Base-by-base conservation (phyloP, 129 eudicot species). In the Cynara cardunculus region DNA sequence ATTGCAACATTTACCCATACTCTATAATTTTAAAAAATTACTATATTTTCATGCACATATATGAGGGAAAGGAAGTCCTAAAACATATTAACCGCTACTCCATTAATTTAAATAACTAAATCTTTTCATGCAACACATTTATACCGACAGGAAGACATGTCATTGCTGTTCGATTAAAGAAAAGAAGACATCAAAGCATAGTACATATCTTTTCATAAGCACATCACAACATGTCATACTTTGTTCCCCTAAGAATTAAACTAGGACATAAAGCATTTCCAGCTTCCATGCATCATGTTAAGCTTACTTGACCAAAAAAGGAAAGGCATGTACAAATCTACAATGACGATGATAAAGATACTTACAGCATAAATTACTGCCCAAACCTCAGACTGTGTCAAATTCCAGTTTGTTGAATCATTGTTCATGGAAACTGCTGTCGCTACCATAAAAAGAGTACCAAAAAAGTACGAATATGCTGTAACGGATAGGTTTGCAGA, bases 401-500 rank as follows among this genome's bases (percentile, higher is more conserved):
- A 84, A 76, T 62, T 84, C 99, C 98, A 93, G 76, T 87, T 88
- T 21, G 93, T 84, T 75, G 93, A 88, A 66, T 86, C 86, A 22
- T 71, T 86, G 62, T 87, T 91, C 82, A 81, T 81, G 80, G 87
- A 83, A 46, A 91, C 66, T 22, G 98, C 94, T 31, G 97, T 80
- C 26, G 82, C 84, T 61, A 88, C 86, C 98, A 96, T 96, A 72
- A 96, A 87, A 14, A 96, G 34, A 30, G 87, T 90, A 77, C 98
- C 99, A 82, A 96, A 96, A 37, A 83, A 82, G 87, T 96, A 96
- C 10, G 99, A 90, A 85, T 86, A 96, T 2, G 99, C 98, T 56
- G 99, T 96, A 87, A 96, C 96, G 5, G 99, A 96, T 80, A 96
- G 80, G 73, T 92, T 91, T 87, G 99, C 99, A 82, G 99, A 98